Evolutionary conservation across 345 rosid genomes (phyloP), one percentile per base, ranked within the genome.

Genomic region (Capsella bursapastoris): DNA sequence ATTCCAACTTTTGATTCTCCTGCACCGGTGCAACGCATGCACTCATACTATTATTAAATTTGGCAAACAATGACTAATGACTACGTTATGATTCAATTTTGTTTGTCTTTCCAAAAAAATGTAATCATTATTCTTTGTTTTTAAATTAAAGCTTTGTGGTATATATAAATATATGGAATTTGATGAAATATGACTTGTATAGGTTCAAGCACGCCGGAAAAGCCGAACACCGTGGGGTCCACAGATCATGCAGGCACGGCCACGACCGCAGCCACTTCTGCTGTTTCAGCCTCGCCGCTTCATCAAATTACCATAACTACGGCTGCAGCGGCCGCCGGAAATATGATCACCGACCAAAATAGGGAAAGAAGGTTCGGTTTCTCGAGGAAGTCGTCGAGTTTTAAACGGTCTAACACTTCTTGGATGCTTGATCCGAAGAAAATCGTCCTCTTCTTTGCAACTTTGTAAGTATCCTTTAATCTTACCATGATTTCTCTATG

Each of bases 401-500:
- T 90, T 81, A 87, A 87, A 82, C 86, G 96, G 2, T 76, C 87
- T 56, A 57, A 86, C 13, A 29, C 77, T 25, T 74, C 85, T 49
- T 88, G 97, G 99, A 61, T 69, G 37, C 67, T 90, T 60, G 97
- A 95, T 80, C 99, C 99, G 7, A 91, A 84, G 84, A 90, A 91
- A 82, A 78, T 95, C 56, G 92, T 95, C 51, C 68, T 91, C 82
- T 77, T 95, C 66, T 95, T 95, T 44, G 99, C 99, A 58, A 87
- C 97, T 18, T 72, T 95, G 99, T 92, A 74, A 83, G 96, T 83
- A 32, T 22, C 32, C 8, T 18, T 12, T 35, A 18, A 4, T 27
- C 1, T 28, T 66, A 75, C 10, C 47, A 50, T 29, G n/a, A 18
- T 31, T 34, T 22, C 2, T 22, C 25, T 22, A 22, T 22, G 25